These are phyloP conservation scores for Hanseniaspora clermontiae DNA, from an alignment of 805 yeast genomes.

Conservation along the genomic window DNA sequence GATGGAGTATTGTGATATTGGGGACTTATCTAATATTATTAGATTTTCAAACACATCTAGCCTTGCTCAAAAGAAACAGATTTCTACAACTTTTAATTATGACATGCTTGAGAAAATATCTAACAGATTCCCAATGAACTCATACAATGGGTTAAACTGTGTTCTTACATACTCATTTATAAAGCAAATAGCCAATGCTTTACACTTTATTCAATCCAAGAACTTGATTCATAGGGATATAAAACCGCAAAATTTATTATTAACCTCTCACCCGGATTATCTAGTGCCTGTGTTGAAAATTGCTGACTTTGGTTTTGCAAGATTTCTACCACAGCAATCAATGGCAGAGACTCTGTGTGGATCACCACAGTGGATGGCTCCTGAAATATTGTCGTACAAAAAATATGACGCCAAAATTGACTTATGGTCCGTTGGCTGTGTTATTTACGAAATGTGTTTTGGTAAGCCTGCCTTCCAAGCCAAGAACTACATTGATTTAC, in stretches of 20 bases:
- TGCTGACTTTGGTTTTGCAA: constrained; percentile 96
- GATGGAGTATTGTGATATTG: constrained; percentile 94
- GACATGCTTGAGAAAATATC: constrained; percentile 54
- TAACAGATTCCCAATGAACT: constrained; percentile 66
- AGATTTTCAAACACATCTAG: constrained; percentile 56
- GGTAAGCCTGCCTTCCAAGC: constrained; percentile 97
- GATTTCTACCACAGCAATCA: constrained; percentile 83
- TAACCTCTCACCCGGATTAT: constrained; percentile 41
- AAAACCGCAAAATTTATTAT: constrained; percentile 66
- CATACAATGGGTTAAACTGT: constrained; percentile 67
- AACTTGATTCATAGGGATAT: constrained; percentile 86
- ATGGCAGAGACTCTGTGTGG: constrained; percentile 97
- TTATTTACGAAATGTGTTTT: constrained; percentile 83
- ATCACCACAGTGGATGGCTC: constrained; percentile 96
- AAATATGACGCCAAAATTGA: constrained; percentile 96
- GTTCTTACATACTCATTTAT: constrained; percentile 70
- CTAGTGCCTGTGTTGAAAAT: constrained; percentile 67
- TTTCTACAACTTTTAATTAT: background rate
- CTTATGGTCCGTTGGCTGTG: constrained; percentile 97
- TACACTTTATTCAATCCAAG: constrained; percentile 66
- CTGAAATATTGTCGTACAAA: constrained; percentile 86
- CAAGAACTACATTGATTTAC: constrained; percentile 77
- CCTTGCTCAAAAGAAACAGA: constrained; percentile 30
- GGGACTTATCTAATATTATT: constrained; percentile 82
- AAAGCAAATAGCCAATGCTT: constrained; percentile 74